Base-by-base conservation (phyloP, 371 early-diverging fungal species). In the Syncephalis plumigaleata region DNA sequence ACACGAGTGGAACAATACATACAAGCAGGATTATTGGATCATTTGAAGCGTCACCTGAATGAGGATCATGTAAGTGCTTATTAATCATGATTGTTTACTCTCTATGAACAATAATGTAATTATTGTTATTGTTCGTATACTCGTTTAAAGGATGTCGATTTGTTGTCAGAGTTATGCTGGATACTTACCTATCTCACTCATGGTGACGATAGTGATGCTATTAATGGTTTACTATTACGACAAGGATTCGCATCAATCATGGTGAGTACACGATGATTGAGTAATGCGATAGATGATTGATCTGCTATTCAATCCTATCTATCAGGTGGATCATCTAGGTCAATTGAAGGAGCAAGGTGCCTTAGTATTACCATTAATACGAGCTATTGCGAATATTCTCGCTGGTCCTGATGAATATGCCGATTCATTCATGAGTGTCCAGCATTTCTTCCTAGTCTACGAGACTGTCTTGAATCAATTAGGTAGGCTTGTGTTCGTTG, bases 141-240 rank as follows among this genome's bases (percentile, higher is more conserved):
- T n/a, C n/a, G n/a, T n/a, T 16, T 16, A 54, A 66, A 65, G 55
- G 46, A 26, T 58, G 62, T 2, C 73, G n/a, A 68, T 11, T 71
- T 77, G 11, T 64, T 73, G n/a, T 67, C 72, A 8, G 84, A 84
- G 53, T 59, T 79, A 0, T 67, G 72, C 25, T 82, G 84, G 81
- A 76, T 80, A 16, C 60, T 75, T 13, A 69, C 73, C 25, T 81
- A 79, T 50, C 50, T 84, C 55, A 72, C 79, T 1, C 74, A 77
- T 1, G 68, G 71, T n/a, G 65, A 67, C 23, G 65, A 71, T 16
- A 60, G 64, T 39, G 67, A 69, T 36, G 64, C 65, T 49, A 52
- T 64, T 3, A 59, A 31, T 31, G 31, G 11, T 7, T 31, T 66
- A 18, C 45, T 73, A 8, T 54, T 79, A 50, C 53, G 63, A 13